phyloP scores from a whole-genome alignment of 1,284 basidiomycete species.

The Ceratobasidium sp. region DNA sequence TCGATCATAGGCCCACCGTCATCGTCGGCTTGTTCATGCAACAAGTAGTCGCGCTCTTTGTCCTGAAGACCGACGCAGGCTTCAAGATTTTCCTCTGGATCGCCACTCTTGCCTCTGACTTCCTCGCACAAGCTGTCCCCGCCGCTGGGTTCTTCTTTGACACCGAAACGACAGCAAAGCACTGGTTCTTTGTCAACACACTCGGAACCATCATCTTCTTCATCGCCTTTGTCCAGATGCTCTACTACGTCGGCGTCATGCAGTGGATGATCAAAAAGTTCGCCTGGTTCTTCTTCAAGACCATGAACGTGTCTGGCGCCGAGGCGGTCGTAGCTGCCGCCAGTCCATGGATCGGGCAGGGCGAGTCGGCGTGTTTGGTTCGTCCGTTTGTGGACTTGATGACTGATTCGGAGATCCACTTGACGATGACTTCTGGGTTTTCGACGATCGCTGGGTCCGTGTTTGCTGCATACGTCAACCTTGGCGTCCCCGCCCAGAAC shows the following conservation, averaged over 20 bases:
- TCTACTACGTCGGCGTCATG: constrained; percentile 88
- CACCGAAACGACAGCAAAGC: constrained; percentile 65
- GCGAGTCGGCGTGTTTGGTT: constrained; percentile 86
- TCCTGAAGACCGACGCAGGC: constrained; percentile 82
- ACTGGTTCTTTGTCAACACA: constrained; percentile 82
- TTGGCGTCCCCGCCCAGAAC: constrained; percentile 82
- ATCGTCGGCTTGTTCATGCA: constrained; percentile 87
- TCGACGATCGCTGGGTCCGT: constrained; percentile 93
- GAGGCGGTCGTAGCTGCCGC: constrained; percentile 92
- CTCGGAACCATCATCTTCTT: constrained; percentile 84
- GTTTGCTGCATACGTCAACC: constrained; percentile 81
- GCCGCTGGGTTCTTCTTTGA: constrained; percentile 86
- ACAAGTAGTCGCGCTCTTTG: constrained; percentile 85
- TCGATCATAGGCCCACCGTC: constrained; percentile 73
- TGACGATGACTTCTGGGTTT: constrained; percentile 90
- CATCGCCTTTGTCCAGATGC: constrained; percentile 86
- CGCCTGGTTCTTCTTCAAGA: constrained; percentile 93
- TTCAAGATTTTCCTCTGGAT: constrained; percentile 85
- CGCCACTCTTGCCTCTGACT: constrained; percentile 77
- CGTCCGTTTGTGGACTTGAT: constrained; percentile 87
- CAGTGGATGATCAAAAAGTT: constrained; percentile 88
- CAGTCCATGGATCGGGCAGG: constrained; percentile 91
- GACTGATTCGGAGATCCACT: constrained; percentile 89
- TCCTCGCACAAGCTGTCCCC: constrained; percentile 68
- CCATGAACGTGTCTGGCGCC: constrained; percentile 87